Base-by-base conservation (phyloP, 1,284 basidiomycete genomes). In the Boletellus sp. region DNA sequence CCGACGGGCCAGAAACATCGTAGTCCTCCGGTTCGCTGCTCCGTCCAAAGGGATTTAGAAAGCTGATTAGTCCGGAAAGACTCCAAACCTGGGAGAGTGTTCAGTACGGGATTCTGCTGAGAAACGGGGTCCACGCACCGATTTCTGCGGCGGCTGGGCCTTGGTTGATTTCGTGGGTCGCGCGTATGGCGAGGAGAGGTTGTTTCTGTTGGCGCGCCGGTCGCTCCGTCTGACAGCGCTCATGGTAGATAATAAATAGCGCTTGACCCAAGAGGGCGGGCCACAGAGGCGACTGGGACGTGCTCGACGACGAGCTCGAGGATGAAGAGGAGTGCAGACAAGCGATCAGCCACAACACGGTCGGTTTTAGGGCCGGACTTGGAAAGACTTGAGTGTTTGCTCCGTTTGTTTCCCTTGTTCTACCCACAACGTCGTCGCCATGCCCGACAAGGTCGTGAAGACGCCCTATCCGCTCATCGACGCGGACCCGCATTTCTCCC, bases 391-490 rank as follows among this genome's bases (percentile, higher is more conserved):
- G 45, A 3, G 5, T n/a, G 4, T 13, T 36, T 8, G 27, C 5
- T 2, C 36, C 43, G 33, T 26, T 32, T 38, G n/a, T n/a, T 26
- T 27, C 27, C 33, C 4, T 36, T 47, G 53, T 59, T 46, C 29
- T 43, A 3, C 23, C 16, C 16, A 37, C 44, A 42, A 46, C 44
- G 50, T 50, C 44, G 50, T 50, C 57, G 55, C 68, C 54, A 89
- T 90, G 84, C 81, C 82, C 49, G 71, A 80, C 68, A 88, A 87
- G 70, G 73, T 82, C 61, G 73, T 84, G 50, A 73, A 78, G 57
- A 82, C 84, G 20, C 80, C 82, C 22, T 92, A 84, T 69, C 90
- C 89, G 41, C 83, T 91, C 69, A 87, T 94, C 70, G 94, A 97
- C 70, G 73, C 82, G 3, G 96, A 99, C 76, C 95, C 95, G 17